Conservation (phyloP, 768 basidiomycete species). For the Rhodosporidiobolus odoratus region DNA sequence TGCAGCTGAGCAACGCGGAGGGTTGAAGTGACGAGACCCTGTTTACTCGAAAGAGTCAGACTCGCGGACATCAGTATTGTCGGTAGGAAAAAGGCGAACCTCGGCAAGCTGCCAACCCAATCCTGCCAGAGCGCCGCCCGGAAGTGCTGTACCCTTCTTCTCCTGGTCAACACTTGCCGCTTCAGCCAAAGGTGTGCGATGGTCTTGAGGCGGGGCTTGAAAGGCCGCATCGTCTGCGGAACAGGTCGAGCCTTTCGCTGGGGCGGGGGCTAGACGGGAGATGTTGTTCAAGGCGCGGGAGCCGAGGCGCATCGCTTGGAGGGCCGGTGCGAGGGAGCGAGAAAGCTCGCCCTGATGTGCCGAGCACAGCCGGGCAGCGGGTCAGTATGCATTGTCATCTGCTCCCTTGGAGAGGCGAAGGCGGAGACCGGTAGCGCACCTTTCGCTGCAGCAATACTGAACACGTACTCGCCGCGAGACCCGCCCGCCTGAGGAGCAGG, state of each 20-base stretch:
- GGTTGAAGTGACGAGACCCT: slow-evolving; percentile 61
- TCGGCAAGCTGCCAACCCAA: slow-evolving; percentile 73
- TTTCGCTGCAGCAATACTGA: slow-evolving; percentile 63
- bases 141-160: slow-evolving; percentile 21
- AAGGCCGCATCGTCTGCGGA: neutral
- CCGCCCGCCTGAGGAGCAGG: slow-evolving; percentile 61
- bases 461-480: slow-evolving; percentile 65
- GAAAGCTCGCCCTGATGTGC: slow-evolving; percentile 55
- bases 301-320: slow-evolving; percentile 38
- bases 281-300: slow-evolving; percentile 42
- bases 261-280: slow-evolving; percentile 38
- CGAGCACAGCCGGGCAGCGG: slow-evolving; percentile 53
- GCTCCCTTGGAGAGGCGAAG: slow-evolving; percentile 64
- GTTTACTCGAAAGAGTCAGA: neutral
- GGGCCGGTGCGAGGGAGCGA: slow-evolving; percentile 50
- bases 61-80: too few species aligned
- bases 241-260: slow-evolving; percentile 22
- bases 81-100: slow-evolving; percentile 7
- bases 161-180: slow-evolving; percentile 13
- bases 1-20: slow-evolving; percentile 65
- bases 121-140: slow-evolving; percentile 47
- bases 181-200: slow-evolving; percentile 28
- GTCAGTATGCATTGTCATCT: too few species aligned
- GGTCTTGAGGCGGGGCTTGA: neutral
- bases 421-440: slow-evolving; percentile 48